Evolutionary conservation across 164 flowering plant species (phyloP), one percentile per base, ranked within the genome.

Genomic region (Vitis cinerea): DNA sequence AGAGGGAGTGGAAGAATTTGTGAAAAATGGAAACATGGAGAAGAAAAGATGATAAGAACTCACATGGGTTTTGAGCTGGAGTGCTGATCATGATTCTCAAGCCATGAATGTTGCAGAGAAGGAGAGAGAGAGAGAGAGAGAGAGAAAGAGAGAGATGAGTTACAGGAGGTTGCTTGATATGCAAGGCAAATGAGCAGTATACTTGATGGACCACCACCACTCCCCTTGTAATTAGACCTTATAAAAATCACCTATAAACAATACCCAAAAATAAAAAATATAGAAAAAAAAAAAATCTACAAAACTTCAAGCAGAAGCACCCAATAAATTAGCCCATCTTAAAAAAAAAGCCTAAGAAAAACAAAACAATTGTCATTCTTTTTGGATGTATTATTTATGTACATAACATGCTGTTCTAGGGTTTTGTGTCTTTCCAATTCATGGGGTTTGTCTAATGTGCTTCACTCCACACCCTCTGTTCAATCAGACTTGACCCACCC

Each of bases 11-110:
- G 31, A 55, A 17, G 63, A 37, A 37, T 53, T 15, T 44, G 30
- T 50, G 67, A 70, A 68, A 61, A 58, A 62, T 65, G 1, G 59
- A 37, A 37, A 8, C n/a, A 60, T 1, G 23, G 1, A 30, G 29
- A 31, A 62, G 16, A 67, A 76, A 64, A 64, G 70, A 69, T 61
- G 83, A 81, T 75, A 81, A 75, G 77, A 84, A 79, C 84, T 87
- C 94, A 90, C 95, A 88, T 88, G 97, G 88, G 88, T 78, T 65
- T 89, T 75, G 86, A 78, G 91, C 77, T 80, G 86, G 86, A 84
- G 87, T 80, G 83, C 67, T 83, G 89, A 78, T 83, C 84, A 88
- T 92, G 82, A 89, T 90, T 85, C 90, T 83, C 81, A 81, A 80
- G 88, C 76, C 87, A 84, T 88, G 90, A 84, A 86, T 78, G 84